Evolutionary conservation across 2,329 filamentous ascomycete genomes (phyloP), one percentile per base, ranked within the genome.

Genomic region (Dendryphion nanum): DNA sequence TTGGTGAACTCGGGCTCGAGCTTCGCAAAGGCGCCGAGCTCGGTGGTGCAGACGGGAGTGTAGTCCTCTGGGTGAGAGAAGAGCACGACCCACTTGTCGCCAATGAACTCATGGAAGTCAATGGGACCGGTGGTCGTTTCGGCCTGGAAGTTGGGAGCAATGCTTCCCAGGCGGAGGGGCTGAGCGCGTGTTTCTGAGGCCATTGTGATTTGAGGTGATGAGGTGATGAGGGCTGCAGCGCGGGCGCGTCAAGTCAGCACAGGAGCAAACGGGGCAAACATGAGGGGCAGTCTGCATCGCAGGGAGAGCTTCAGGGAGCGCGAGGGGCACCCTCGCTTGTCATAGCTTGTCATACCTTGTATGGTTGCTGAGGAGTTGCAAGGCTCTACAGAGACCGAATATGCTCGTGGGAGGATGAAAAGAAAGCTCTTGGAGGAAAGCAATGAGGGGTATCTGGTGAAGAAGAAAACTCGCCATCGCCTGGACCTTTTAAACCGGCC

Each of bases 31-130:
- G 78, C 78, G 44, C 78, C 79, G 34, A 82, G 72, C 67, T 82
- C 78, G 35, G 78, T 82, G 40, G 79, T 82, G 72, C 79, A 79
- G 47, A 79, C 75, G 33, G 75, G 75, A 6, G 76, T 79, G 68
- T 76, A 78, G 62, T 76, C 73, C 53, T 75, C 82, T 30, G 82
- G 82, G 70, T 86, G 82, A 30, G 81, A 85, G 75, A 86, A 86
- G 51, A 86, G 75, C 47, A 86, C 73, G 44, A 82, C 78, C 81
- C 82, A 86, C 53, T 75, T 80, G 71, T 83, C 73, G 56, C 80
- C 82, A 51, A 85, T 83, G 73, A 79, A 86, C 53, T 84, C 72
- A 70, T 86, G 82, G 74, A 86, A 86, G 68, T 84, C 75, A 62
- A 85, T 83, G 38, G 73, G 73, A 41, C 82, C 82, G 47, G 73